These are phyloP conservation scores for Botrytis hyacinthi DNA, from an alignment of 2,329 filamentous ascomycete species.

Conservation along the genomic window DNA sequence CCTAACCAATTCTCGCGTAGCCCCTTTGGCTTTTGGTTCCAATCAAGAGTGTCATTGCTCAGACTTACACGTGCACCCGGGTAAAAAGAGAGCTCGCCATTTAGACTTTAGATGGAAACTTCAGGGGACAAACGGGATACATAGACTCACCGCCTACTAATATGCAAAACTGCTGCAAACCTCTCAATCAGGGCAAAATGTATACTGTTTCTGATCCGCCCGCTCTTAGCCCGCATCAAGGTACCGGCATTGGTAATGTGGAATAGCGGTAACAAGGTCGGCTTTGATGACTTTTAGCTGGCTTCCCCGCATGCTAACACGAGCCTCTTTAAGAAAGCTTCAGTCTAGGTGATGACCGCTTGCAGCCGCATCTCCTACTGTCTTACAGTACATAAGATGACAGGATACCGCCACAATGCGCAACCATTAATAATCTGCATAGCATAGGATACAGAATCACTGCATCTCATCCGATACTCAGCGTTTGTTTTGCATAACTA, in stretches of 20 bases:
- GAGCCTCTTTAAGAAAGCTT: not conserved
- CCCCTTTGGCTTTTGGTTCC: not conserved
- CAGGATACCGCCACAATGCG: not conserved
- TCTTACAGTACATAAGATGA: not conserved
- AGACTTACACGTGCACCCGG: not conserved
- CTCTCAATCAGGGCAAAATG: not conserved
- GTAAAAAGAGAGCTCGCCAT: not conserved
- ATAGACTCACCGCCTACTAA: not conserved
- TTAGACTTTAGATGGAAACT: not conserved
- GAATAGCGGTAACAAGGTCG: not conserved
- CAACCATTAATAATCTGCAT: not conserved
- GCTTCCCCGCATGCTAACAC: not conserved
- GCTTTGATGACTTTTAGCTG: not conserved
- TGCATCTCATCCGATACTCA: not conserved
- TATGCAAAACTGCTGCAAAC: not conserved
- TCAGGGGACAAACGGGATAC: not conserved
- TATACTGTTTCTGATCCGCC: not conserved
- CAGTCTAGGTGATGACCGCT: not conserved
- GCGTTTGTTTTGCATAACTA: slow-evolving; percentile 1
- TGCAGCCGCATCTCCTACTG: not conserved
- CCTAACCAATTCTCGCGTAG: not conserved
- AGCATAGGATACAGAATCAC: not conserved
- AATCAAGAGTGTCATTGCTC: not conserved
- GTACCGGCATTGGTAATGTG: not conserved
- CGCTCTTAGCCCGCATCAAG: too few species aligned